Percentiles rank a stretch among this genome's conserved stretches.
Conservation (phyloP, 352 stramenopile genomes). For the Phytophthora multivora region DNA sequence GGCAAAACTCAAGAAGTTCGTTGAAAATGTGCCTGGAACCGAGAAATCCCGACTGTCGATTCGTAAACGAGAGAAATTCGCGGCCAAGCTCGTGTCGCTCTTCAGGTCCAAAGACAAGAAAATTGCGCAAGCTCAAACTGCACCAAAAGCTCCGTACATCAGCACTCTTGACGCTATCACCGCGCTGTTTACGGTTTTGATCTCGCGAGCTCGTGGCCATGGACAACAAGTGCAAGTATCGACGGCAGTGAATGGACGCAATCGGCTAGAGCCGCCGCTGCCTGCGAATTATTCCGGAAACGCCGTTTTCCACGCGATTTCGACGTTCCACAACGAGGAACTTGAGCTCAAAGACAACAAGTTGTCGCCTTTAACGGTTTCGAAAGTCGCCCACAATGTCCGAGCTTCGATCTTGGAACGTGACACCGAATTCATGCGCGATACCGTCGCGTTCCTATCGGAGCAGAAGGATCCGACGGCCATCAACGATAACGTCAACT, state of each 20-base stretch:
- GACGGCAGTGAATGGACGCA: conserved; percentile 52
- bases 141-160: conserved; percentile 30
- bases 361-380: conserved; percentile 12
- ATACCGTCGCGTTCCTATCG: conserved; percentile 61
- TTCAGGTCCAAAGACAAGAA: conserved; percentile 24
- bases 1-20: conserved; percentile 27
- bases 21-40: neutral
- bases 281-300: conserved; percentile 54
- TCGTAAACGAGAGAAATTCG: neutral
- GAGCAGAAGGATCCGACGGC: conserved; percentile 27
- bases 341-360: conserved; percentile 2
- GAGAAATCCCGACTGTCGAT: neutral
- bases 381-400: conserved; percentile 33
- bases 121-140: conserved; percentile 1
- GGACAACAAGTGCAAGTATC: conserved; percentile 43
- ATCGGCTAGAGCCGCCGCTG: conserved; percentile 46
- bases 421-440: conserved; percentile 49
- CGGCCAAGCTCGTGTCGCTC: conserved; percentile 11
- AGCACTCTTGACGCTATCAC: conserved; percentile 61
- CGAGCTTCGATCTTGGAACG: conserved; percentile 48
- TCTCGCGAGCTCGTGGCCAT: conserved; percentile 55
- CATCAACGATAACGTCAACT: conserved; percentile 54
- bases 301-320: conserved; percentile 56
- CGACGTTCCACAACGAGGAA: conserved; percentile 33
- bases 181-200: conserved; percentile 51